These are phyloP conservation scores for Calocybe gangraenosa DNA, from an alignment of 768 basidiomycete genomes.

Conservation along the genomic window DNA sequence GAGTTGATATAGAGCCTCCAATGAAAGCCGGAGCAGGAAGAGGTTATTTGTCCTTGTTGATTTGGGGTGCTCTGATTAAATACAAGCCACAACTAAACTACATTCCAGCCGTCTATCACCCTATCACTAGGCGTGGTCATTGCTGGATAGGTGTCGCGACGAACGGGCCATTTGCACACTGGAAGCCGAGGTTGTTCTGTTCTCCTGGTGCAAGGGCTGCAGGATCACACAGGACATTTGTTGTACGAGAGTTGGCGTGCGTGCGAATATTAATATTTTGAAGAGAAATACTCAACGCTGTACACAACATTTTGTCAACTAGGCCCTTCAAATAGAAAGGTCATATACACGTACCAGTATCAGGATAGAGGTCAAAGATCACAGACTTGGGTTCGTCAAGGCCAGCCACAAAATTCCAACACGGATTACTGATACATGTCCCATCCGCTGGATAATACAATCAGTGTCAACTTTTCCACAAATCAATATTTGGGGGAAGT, in stretches of 20 bases:
- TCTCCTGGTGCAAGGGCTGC: constrained; percentile 22
- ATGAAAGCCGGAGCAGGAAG: no score
- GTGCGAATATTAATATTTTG: constrained; percentile 24
- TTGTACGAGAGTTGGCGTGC: constrained; percentile 16
- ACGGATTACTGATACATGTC: constrained; percentile 33
- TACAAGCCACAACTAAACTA: no score
- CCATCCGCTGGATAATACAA: constrained; percentile 29
- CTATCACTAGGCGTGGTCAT: neutral
- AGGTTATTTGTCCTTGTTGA: no score
- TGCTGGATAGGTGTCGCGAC: constrained; percentile 2
- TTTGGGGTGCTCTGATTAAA: no score
- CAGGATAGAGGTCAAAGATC: constrained; percentile 33
- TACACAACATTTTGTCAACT: no score
- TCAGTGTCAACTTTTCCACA: neutral
- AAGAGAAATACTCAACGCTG: constrained; percentile 25
- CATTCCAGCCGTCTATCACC: no score
- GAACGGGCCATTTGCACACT: constrained; percentile 26
- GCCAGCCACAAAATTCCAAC: constrained; percentile 35
- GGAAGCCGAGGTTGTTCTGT: constrained; percentile 26
- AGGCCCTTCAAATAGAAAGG: no score
- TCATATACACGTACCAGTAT: constrained; percentile 24
- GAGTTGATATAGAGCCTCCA: no score
- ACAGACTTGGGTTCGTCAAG: constrained; percentile 29
- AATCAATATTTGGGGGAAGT: neutral
- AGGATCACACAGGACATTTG: constrained; percentile 30